Evolutionary conservation across 1,284 basidiomycete genomes (phyloP).

Genomic region (Volvariella surrecta): DNA sequence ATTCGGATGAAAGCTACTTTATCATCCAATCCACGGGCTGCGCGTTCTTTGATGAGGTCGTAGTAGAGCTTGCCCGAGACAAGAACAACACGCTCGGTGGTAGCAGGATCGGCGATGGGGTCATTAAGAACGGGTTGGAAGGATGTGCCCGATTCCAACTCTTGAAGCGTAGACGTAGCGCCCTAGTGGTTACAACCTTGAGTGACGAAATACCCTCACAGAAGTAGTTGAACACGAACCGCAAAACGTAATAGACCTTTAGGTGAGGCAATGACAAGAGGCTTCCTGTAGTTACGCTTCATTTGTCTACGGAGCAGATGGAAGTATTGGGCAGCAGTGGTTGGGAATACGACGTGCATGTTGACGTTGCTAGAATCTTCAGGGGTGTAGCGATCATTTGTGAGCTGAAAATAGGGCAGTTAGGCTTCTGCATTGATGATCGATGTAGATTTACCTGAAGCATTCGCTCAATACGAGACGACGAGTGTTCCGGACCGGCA

Average conservation of each 20-base stretch:
- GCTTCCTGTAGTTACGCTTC: conserved; percentile 78
- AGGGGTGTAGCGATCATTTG: conserved; percentile 55
- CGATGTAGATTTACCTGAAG: conserved; percentile 47
- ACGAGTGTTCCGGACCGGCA: conserved; percentile 87
- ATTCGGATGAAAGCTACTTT: conserved; percentile 64
- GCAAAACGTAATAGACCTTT: conserved; percentile 76
- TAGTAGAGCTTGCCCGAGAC: conserved; percentile 84
- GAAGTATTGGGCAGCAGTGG: conserved; percentile 86
- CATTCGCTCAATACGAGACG: conserved; percentile 79
- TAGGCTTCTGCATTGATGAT: not conserved
- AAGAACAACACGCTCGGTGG: conserved; percentile 50
- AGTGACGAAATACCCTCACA: not conserved
- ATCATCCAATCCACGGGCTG: conserved; percentile 36
- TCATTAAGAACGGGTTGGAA: conserved; percentile 74
- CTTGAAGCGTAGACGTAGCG: conserved; percentile 61
- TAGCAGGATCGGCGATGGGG: conserved; percentile 23
- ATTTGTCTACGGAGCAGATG: conserved; percentile 81
- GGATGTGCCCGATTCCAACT: conserved; percentile 51
- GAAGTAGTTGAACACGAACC: conserved; percentile 43
- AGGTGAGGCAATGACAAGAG: conserved; percentile 75
- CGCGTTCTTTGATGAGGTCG: conserved; percentile 67
- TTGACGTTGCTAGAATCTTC: conserved; percentile 50
- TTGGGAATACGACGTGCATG: conserved; percentile 79
- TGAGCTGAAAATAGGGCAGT: conserved; percentile 39
- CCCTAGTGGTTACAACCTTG: too few relatives aligned